phyloP scores from a whole-genome alignment of 495 filamentous ascomycete species.

The Penicillium desertorum region DNA sequence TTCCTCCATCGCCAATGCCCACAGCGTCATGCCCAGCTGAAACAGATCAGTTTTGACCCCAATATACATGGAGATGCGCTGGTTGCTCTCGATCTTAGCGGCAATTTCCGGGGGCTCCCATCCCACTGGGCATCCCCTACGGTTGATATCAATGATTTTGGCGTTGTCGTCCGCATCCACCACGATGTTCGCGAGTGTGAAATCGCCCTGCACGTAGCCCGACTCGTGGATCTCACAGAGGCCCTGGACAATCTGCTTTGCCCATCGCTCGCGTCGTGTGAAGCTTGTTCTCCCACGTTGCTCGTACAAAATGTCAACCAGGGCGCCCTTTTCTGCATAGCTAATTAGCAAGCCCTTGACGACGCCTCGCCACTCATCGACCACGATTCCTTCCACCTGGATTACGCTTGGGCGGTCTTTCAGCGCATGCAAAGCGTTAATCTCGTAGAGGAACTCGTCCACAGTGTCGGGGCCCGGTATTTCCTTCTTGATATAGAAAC shows the following conservation, averaged over 20 bases:
- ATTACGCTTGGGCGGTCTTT: slow-evolving; percentile 74
- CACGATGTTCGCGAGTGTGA: slow-evolving; percentile 96
- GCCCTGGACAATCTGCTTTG: slow-evolving; percentile 85
- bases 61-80: slow-evolving; percentile 96
- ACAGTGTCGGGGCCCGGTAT: slow-evolving; percentile 95
- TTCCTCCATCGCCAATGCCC: slow-evolving; percentile 81
- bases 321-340: slow-evolving; percentile 81
- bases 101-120: slow-evolving; percentile 97
- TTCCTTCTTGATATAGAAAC: slow-evolving; percentile 91
- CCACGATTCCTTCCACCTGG: slow-evolving; percentile 81
- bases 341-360: slow-evolving; percentile 92
- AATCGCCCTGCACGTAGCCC: slow-evolving; percentile 96
- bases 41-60: slow-evolving; percentile 96
- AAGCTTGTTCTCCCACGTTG: slow-evolving; percentile 63
- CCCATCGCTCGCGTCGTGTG: slow-evolving; percentile 82
- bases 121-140: slow-evolving; percentile 90
- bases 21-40: slow-evolving; percentile 95
- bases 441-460: slow-evolving; percentile 96
- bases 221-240: slow-evolving; percentile 92
- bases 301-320: slow-evolving; percentile 91
- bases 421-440: slow-evolving; percentile 88
- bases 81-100: slow-evolving; percentile 82
- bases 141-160: slow-evolving; percentile 98
- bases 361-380: slow-evolving; percentile 69
- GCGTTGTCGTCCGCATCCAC: slow-evolving; percentile 82